Evolutionary conservation across 2,329 filamentous ascomycete genomes (phyloP), one percentile per base, ranked within the genome.

Genomic region (Pseudogymnoascus sp.): DNA sequence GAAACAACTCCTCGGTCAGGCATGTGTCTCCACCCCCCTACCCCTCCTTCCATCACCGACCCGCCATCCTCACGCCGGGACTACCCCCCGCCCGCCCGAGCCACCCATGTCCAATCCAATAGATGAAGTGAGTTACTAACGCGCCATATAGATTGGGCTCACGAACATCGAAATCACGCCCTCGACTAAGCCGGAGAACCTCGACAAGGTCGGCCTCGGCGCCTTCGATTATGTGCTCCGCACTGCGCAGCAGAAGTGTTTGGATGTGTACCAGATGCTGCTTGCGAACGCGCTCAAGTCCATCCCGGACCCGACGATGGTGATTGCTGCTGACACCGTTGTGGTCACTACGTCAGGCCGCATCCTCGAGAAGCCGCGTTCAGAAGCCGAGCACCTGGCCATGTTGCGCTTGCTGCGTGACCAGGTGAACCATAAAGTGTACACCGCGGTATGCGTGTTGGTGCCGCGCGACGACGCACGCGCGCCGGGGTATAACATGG

Each of bases 201-300:
- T 96, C 62, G 83, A 90, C 69, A 96, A 97, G 74, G 74, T 78
- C 6, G 74, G 77, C 2, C 83, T 93, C 64, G 85, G 87, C 0
- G 91, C 94, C 0, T 89, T 90, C 74, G 92, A 96, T 77, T 99
- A 99, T 78, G 94, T 97, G 19, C 81, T 92, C 12, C 85, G 87
- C 63, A 99, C 94, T 1, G 93, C 93, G 3, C 84, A 85, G 21
- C 84, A 88, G 69, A 99, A 99, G 76, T 90, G 88, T 60, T 81
- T 91, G 45, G 83, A 89, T 52, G 90, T 97, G 59, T 76, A 77
- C 65, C 69, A 70, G 5, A 71, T 72, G 7, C 66, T 75, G 1
- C 66, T 78, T 4, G 72, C 73, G 10, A 78, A 77, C 63, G 71
- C 72, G 6, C 71, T 75, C 23, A 73, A 72, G 45, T 72, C 71